These are phyloP conservation scores for Pythium sukuiense DNA, from an alignment of 352 stramenopile genomes.

Conservation along the genomic window DNA sequence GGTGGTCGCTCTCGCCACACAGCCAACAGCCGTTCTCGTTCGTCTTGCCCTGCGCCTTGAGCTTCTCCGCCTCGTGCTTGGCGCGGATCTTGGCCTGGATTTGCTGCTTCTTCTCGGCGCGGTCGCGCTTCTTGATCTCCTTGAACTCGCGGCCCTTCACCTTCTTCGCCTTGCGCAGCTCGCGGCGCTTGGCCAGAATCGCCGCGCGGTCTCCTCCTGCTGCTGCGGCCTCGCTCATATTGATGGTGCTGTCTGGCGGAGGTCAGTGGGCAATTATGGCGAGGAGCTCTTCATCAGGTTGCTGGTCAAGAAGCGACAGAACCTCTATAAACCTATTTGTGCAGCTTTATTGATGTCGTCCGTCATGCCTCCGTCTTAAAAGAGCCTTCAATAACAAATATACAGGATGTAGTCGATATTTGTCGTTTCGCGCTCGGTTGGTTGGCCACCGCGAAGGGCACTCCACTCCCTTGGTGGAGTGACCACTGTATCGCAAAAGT, in stretches of 20 bases:
- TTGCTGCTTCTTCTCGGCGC: conserved; percentile 75
- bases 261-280: not conserved
- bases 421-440: conserved; percentile 27
- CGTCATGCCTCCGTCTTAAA: too few relatives aligned
- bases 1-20: conserved; percentile 66
- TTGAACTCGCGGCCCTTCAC: conserved; percentile 66
- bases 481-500: not conserved
- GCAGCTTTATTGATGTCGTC: too few relatives aligned
- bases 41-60: conserved; percentile 22
- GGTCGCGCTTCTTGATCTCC: conserved; percentile 56
- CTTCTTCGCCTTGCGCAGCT: conserved; percentile 84
- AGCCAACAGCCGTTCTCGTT: conserved; percentile 69
- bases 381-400: conserved; percentile 15
- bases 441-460: conserved; percentile 29
- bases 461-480: not conserved
- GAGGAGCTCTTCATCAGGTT: not conserved
- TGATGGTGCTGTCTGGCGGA: not conserved
- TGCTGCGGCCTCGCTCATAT: conserved; percentile 15
- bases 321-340: not conserved
- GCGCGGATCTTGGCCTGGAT: conserved; percentile 77
- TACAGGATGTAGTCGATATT: not conserved
- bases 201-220: conserved; percentile 19
- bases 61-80: conserved; percentile 54
- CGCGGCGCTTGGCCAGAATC: conserved; percentile 48
- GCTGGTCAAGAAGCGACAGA: not conserved